These are phyloP conservation scores for Heritiera fomes DNA, from an alignment of 345 rosid genomes.

Conservation along the genomic window DNA sequence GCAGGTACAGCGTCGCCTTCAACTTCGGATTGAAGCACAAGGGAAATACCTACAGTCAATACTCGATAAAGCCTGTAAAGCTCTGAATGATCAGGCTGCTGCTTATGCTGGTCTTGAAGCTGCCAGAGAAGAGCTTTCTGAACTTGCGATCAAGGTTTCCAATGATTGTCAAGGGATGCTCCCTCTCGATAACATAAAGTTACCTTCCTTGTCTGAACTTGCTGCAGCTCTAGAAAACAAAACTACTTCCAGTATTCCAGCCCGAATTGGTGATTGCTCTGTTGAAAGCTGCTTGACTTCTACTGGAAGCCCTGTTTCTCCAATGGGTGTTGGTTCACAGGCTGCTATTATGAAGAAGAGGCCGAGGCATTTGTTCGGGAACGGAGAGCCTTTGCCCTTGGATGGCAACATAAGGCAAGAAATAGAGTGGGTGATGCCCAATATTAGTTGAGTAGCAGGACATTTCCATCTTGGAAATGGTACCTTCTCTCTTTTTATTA, in stretches of 20 bases:
- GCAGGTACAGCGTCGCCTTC: constrained; percentile 88
- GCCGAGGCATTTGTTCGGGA: constrained; percentile 49
- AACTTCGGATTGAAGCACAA: constrained; percentile 86
- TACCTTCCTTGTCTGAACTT: constrained; percentile 62
- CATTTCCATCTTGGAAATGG: constrained; percentile 32
- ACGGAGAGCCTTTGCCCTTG: constrained; percentile 46
- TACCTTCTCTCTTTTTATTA: constrained; percentile 20
- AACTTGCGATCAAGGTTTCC: constrained; percentile 71
- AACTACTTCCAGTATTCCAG: constrained; percentile 40
- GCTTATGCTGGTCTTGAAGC: constrained; percentile 71
- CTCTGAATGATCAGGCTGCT: constrained; percentile 68
- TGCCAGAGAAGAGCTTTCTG: constrained; percentile 86
- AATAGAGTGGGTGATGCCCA: constrained; percentile 74
- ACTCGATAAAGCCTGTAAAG: constrained; percentile 92
- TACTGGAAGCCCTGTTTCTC: constrained; percentile 59
- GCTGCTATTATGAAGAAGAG: constrained; percentile 63
- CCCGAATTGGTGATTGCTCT: constrained; percentile 58
- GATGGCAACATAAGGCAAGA: constrained; percentile 58
- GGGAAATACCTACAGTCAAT: constrained; percentile 82
- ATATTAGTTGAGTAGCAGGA: constrained; percentile 42
- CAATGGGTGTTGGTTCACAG: constrained; percentile 43
- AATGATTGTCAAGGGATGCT: constrained; percentile 53
- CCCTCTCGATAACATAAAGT: constrained; percentile 48
- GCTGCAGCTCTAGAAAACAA: constrained; percentile 60
- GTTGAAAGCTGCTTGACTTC: constrained; percentile 76